A percentile compares a stretch with the other conserved stretches of the same genome.
phyloP scores from a whole-genome alignment of 495 filamentous ascomycete species.

The Xylaria bambusicola region DNA sequence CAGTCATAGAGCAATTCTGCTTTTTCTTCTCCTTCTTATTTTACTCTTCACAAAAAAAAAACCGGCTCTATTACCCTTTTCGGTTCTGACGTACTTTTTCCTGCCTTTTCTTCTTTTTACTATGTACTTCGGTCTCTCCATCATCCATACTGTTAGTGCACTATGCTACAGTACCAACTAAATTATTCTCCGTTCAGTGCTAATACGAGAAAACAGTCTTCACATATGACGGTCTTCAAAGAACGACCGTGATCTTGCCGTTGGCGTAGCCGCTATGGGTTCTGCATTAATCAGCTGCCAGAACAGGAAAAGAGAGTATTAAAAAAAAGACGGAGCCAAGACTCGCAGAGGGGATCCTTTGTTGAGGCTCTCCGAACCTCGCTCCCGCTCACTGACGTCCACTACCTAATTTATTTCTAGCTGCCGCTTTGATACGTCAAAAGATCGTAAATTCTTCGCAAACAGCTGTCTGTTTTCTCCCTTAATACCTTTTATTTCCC shows the following conservation, averaged over 20 bases:
- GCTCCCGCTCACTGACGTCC: background rate
- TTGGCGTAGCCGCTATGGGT: slow-evolving; percentile 4
- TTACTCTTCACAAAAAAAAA: too few relatives aligned
- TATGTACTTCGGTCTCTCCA: too few relatives aligned
- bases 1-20: too few relatives aligned
- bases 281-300: slow-evolving; percentile 6
- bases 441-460: background rate
- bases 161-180: too few relatives aligned
- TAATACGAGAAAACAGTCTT: too few relatives aligned
- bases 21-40: too few relatives aligned
- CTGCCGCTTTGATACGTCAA: background rate
- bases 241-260: too few relatives aligned
- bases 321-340: slow-evolving; percentile 3
- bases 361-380: slow-evolving; percentile 11
- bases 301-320: slow-evolving; percentile 1
- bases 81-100: background rate
- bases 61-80: too few relatives aligned
- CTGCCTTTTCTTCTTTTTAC: background rate
- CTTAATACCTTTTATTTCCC: too few relatives aligned
- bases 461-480: too few relatives aligned
- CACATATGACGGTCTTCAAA: too few relatives aligned
- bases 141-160: background rate
- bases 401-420: slow-evolving; percentile 3
- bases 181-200: too few relatives aligned
- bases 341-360: background rate